These are phyloP conservation scores for Amaranthus hypochondriacus DNA, from an alignment of 148 eudicot genomes.

Conservation along the genomic window DNA sequence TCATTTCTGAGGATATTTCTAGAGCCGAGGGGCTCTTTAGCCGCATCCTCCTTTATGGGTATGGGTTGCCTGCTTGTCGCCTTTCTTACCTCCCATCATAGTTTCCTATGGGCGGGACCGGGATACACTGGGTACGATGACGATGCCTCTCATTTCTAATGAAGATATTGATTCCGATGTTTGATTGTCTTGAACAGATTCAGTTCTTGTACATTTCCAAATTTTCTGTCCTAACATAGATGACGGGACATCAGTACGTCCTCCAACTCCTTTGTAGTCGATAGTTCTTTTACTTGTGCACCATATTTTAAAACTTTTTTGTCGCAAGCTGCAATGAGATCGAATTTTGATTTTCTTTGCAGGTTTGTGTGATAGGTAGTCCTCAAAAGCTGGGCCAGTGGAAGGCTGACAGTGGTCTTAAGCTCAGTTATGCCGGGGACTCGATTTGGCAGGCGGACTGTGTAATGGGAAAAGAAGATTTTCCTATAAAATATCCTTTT, in stretches of 20 bases:
- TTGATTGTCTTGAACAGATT: slow-evolving; percentile 48
- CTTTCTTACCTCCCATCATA: too few species aligned
- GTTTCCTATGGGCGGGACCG: too few species aligned
- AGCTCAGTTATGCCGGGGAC: slow-evolving; percentile 76
- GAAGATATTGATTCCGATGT: neutral
- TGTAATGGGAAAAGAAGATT: slow-evolving; percentile 59
- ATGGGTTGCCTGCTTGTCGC: too few species aligned
- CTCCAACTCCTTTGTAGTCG: neutral
- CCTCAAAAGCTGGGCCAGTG: slow-evolving; percentile 71
- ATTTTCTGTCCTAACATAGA: slow-evolving; percentile 79
- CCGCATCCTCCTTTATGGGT: too few species aligned
- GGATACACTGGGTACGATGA: too few species aligned
- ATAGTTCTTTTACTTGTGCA: neutral
- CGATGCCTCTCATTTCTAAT: neutral
- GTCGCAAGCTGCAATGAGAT: neutral
- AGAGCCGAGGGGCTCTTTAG: too few species aligned
- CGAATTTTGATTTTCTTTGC: slow-evolving; percentile 17
- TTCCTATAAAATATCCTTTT: slow-evolving; percentile 91
- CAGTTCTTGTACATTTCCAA: slow-evolving; percentile 69
- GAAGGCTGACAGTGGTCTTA: slow-evolving; percentile 68
- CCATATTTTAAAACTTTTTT: neutral
- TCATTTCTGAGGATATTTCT: too few species aligned
- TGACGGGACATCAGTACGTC: slow-evolving; percentile 73
- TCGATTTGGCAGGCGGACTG: slow-evolving; percentile 80
- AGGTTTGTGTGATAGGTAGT: slow-evolving; percentile 86